A percentile compares a stretch with the other conserved stretches of the same genome.
Conservation (phyloP, 805 yeast genomes). For the Candida pseudofarinosa region DNA sequence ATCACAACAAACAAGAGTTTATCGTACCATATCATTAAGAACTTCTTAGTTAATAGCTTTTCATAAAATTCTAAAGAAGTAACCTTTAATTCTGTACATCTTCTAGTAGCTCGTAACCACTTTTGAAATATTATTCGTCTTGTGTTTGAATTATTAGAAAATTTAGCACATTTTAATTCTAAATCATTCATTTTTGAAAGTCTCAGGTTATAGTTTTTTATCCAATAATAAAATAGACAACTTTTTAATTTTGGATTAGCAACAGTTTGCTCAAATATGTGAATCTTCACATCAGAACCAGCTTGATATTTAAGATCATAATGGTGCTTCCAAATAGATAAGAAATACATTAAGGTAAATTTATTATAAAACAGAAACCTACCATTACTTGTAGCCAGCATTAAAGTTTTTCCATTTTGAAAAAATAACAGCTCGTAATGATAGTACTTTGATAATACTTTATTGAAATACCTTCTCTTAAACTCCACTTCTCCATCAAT, state of each 20-base stretch:
- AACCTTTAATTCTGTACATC: slow-evolving; percentile 1
- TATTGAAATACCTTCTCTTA: slow-evolving; percentile 17
- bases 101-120: slow-evolving; percentile 11
- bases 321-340: slow-evolving; percentile 20
- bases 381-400: background rate
- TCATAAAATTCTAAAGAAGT: slow-evolving; percentile 16
- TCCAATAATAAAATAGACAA: slow-evolving; percentile 18
- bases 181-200: slow-evolving; percentile 8
- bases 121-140: slow-evolving; percentile 4
- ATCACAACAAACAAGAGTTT: slow-evolving; percentile 19
- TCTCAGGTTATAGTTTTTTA: slow-evolving; percentile 13
- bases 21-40: slow-evolving; percentile 32
- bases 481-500: slow-evolving; percentile 16
- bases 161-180: slow-evolving; percentile 6
- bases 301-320: slow-evolving; percentile 19
- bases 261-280: slow-evolving; percentile 12
- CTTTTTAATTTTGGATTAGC: slow-evolving; percentile 10
- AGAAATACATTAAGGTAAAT: slow-evolving; percentile 2
- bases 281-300: slow-evolving; percentile 13
- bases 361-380: background rate
- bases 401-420: slow-evolving; percentile 1
- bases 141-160: slow-evolving; percentile 2
- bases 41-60: slow-evolving; percentile 20
- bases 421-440: slow-evolving; percentile 5
- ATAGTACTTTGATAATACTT: slow-evolving; percentile 2